phyloP scores from a whole-genome alignment of 1,284 basidiomycete species.

The Cystobasidiaceae sp. region DNA sequence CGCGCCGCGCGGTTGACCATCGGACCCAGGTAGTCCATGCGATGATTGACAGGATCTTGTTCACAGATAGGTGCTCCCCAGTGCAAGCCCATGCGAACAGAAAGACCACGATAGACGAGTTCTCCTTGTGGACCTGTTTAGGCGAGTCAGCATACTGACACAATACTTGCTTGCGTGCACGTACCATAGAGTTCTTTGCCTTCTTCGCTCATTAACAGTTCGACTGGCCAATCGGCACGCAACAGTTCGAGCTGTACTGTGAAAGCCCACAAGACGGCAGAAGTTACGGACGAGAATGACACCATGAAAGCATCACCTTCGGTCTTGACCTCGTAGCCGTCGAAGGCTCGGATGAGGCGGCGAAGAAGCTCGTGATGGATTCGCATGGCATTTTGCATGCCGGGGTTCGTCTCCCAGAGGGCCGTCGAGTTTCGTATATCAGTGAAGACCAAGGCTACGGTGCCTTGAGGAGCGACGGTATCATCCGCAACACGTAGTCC shows the following conservation, averaged over 20 bases:
- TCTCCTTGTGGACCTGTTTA: slow-evolving; percentile 56
- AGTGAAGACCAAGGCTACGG: slow-evolving; percentile 92
- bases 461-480: slow-evolving; percentile 71
- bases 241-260: slow-evolving; percentile 81
- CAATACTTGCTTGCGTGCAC: not conserved
- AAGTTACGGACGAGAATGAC: slow-evolving; percentile 82
- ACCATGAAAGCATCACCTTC: slow-evolving; percentile 99
- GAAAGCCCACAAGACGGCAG: slow-evolving; percentile 87
- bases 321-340: slow-evolving; percentile 98
- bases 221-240: slow-evolving; percentile 84
- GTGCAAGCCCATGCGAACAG: slow-evolving; percentile 96
- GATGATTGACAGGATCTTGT: slow-evolving; percentile 82
- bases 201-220: slow-evolving; percentile 88
- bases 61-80: slow-evolving; percentile 89
- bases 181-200: slow-evolving; percentile 68
- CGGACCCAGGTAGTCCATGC: slow-evolving; percentile 96
- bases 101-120: slow-evolving; percentile 79
- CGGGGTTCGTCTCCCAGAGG: slow-evolving; percentile 93
- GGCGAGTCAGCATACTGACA: not conserved
- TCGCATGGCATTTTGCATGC: slow-evolving; percentile 92
- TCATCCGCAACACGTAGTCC: slow-evolving; percentile 36
- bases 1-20: slow-evolving; percentile 90
- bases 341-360: slow-evolving; percentile 79
- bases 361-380: slow-evolving; percentile 85
- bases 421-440: slow-evolving; percentile 97